These are phyloP conservation scores for Ambrosia artemisiifolia DNA, from an alignment of 129 eudicot genomes.

Conservation along the genomic window DNA sequence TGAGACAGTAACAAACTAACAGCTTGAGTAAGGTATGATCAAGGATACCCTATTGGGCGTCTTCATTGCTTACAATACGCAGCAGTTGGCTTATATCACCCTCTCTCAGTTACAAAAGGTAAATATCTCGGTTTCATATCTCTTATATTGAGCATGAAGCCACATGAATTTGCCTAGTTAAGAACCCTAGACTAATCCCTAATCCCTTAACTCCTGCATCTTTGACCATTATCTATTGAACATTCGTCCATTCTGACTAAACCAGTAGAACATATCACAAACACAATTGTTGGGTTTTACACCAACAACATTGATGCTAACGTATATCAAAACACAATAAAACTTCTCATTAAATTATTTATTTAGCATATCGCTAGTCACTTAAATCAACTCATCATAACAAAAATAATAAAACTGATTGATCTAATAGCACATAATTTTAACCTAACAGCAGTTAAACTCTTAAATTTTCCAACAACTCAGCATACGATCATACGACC, in stretches of 20 bases:
- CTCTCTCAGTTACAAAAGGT: not conserved
- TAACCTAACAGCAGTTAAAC: no score
- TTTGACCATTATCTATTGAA: constrained; percentile 2
- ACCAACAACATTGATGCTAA: not conserved
- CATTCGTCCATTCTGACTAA: constrained; percentile 9
- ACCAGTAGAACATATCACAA: not conserved
- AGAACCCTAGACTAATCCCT: not conserved
- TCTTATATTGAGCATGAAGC: not conserved
- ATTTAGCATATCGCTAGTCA: constrained; percentile 1
- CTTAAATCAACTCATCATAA: constrained; percentile 6
- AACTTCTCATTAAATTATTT: not conserved
- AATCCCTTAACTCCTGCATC: not conserved
- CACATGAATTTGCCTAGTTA: not conserved
- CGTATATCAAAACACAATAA: not conserved
- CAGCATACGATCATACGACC: not conserved
- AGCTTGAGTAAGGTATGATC: not conserved
- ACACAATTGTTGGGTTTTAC: not conserved
- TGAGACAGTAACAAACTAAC: not conserved
- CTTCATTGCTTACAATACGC: not conserved
- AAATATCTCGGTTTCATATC: not conserved
- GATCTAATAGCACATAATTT: not conserved
- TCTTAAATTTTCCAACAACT: not conserved
- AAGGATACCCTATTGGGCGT: not conserved
- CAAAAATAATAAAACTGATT: not conserved
- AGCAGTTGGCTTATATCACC: not conserved